Conservation (phyloP, 164 flowering plant species). For the Chimonanthus praecox region DNA sequence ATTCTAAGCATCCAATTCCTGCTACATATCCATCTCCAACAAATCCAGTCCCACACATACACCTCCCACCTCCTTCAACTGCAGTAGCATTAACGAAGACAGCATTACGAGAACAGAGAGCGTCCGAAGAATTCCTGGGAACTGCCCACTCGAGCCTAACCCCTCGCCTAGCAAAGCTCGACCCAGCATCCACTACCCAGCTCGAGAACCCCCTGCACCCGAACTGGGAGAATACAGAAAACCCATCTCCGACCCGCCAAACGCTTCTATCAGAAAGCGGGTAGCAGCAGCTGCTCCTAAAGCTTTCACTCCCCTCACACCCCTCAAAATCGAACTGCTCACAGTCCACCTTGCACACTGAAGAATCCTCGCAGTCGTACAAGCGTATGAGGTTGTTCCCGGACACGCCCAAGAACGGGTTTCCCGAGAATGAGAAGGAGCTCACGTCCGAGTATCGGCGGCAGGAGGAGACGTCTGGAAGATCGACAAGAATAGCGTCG, state of each 20-base stretch:
- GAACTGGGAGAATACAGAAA: slow-evolving; percentile 39
- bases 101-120: slow-evolving; percentile 46
- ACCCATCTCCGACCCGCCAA: slow-evolving; percentile 50
- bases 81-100: slow-evolving; percentile 44
- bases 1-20: slow-evolving; percentile 63
- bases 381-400: slow-evolving; percentile 53
- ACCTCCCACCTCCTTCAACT: slow-evolving; percentile 50
- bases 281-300: slow-evolving; percentile 49
- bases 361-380: slow-evolving; percentile 74
- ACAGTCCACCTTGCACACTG: slow-evolving; percentile 54
- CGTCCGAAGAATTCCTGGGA: slow-evolving; percentile 36
- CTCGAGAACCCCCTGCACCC: slow-evolving; percentile 80
- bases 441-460: slow-evolving; percentile 48
- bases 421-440: slow-evolving; percentile 32
- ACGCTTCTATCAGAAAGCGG: slow-evolving; percentile 49
- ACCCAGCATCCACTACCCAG: slow-evolving; percentile 40
- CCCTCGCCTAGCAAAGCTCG: slow-evolving; percentile 42
- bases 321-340: slow-evolving; percentile 30
- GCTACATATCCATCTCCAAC: slow-evolving; percentile 60
- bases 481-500: slow-evolving; percentile 56
- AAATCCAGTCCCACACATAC: slow-evolving; percentile 54
- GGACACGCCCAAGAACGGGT: slow-evolving; percentile 47
- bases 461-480: slow-evolving; percentile 33
- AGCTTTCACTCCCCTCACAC: slow-evolving; percentile 34
- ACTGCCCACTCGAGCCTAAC: slow-evolving; percentile 78